Percentiles rank a stretch among this genome's conserved stretches.
Evolutionary conservation across 345 rosid species (phyloP).

Genomic region (Gynandropsis gynandra): DNA sequence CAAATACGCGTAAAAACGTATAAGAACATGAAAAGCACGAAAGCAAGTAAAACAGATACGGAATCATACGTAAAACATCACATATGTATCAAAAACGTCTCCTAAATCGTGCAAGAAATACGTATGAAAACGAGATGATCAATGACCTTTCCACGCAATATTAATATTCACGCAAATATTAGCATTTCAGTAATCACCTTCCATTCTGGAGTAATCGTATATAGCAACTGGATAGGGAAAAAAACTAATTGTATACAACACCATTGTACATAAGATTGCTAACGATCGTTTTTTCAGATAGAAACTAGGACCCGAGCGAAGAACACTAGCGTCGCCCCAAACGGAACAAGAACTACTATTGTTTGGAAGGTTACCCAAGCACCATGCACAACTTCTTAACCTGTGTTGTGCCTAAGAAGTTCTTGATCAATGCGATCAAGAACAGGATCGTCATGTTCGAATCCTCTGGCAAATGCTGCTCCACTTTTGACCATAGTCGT

Average conservation of each 20-base stretch:
- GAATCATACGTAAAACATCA: too few species aligned
- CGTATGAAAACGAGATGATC: too few species aligned
- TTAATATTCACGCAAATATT: conserved; percentile 15
- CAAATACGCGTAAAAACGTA: too few species aligned
- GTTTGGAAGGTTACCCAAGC: conserved; percentile 56
- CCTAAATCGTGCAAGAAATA: too few species aligned
- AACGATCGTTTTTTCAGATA: too few species aligned
- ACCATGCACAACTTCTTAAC: conserved; percentile 63
- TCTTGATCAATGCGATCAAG: conserved; percentile 74
- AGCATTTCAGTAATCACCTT: background rate
- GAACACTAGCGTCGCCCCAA: conserved; percentile 84
- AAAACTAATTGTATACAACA: background rate
- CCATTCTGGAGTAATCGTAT: background rate
- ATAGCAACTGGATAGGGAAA: too few species aligned
- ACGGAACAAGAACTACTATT: conserved; percentile 43
- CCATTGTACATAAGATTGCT: too few species aligned
- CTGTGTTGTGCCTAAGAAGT: conserved; percentile 50
- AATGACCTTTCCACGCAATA: conserved; percentile 46
- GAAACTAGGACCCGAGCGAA: conserved; percentile 69
- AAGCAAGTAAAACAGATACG: too few species aligned
- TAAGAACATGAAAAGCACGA: too few species aligned
- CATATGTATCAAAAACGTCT: too few species aligned
- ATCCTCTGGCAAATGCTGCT: conserved; percentile 73
- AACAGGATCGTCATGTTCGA: conserved; percentile 39
- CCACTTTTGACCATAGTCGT: conserved; percentile 63